Evolutionary conservation across 2,329 filamentous ascomycete genomes (phyloP), one percentile per base, ranked within the genome.

Genomic region (Sclerotinia subarctica): DNA sequence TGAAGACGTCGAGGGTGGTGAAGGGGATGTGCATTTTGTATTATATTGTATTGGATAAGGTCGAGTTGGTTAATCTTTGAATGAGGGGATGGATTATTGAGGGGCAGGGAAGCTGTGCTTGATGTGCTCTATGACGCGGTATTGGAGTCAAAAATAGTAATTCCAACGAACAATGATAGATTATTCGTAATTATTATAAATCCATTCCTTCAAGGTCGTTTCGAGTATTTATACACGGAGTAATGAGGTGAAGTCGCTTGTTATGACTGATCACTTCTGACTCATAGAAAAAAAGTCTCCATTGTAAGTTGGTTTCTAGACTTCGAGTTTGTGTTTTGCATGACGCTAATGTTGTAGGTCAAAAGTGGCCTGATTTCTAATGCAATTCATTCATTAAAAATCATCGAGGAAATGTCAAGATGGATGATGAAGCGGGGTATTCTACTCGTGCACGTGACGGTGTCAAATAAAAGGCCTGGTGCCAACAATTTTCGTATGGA

Each of bases 1-100:
- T 86, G 77, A 88, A 87, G 78, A 86, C 85, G 75, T 87, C 84
- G 52, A 64, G 52, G 59, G 42, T 68, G 8, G 58, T 64, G 44
- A 64, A 78, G 71, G 10, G 70, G 72, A 13, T 76, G 75, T n/a
- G 77, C 76, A 7, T 78, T 78, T 65, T 79, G 77, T 77, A n/a
- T 11, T 49, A 7, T 77, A 78, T 65, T 79, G 77, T 77, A n/a
- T 19, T 49, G 26, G 15, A 8, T 17, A 11, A 21, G 21, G 7
- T 4, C 11, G 35, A 5, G 19, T 38, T 17, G 32, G 11, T 13
- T 32, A n/a, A n/a, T n/a, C n/a, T n/a, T n/a, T n/a, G n/a, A n/a
- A n/a, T n/a, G n/a, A 2, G n/a, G 19, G 11, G 15, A 49, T 17
- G 7, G 3, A 21, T 6, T 10, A 15, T 13, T 8, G 24, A 26